Conservation (phyloP, 768 basidiomycete genomes). For the Amyloporia xantha region DNA sequence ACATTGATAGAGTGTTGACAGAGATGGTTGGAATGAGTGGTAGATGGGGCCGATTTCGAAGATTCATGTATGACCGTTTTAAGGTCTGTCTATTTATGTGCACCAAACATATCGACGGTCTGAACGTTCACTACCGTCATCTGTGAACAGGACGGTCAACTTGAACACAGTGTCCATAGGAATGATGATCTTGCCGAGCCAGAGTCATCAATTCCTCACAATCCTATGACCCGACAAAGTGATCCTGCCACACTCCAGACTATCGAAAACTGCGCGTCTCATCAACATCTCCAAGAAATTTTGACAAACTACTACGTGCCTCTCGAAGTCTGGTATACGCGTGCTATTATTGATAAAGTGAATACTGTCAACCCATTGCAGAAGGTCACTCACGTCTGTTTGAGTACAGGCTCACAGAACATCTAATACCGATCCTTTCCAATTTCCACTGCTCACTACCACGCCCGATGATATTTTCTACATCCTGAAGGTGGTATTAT, state of each 20-base stretch:
- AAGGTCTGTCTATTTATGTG: slow-evolving; percentile 35
- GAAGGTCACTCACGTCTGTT: background rate
- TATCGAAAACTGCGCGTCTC: slow-evolving; percentile 47
- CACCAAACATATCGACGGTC: background rate
- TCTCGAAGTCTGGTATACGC: slow-evolving; percentile 88
- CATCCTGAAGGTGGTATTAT: slow-evolving; percentile 79
- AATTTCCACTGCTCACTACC: slow-evolving; percentile 60
- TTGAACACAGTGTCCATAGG: background rate
- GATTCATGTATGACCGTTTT: slow-evolving; percentile 75
- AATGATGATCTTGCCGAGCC: background rate
- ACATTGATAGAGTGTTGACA: slow-evolving; percentile 85
- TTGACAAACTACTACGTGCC: slow-evolving; percentile 76
- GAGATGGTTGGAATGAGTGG: slow-evolving; percentile 88
- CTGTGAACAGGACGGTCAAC: background rate
- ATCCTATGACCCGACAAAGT: background rate
- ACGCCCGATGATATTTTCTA: slow-evolving; percentile 95
- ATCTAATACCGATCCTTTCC: slow-evolving; percentile 64
- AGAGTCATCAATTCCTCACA: slow-evolving; percentile 14
- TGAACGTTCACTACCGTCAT: too few species aligned
- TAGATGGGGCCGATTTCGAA: slow-evolving; percentile 85
- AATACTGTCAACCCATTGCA: slow-evolving; percentile 6
- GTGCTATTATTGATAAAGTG: slow-evolving; percentile 84
- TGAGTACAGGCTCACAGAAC: slow-evolving; percentile 79
- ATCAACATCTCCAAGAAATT: slow-evolving; percentile 56
- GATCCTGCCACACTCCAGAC: slow-evolving; percentile 20